Evolutionary conservation across 495 filamentous ascomycete species (phyloP).

Genomic region (Penicillium nucicola): DNA sequence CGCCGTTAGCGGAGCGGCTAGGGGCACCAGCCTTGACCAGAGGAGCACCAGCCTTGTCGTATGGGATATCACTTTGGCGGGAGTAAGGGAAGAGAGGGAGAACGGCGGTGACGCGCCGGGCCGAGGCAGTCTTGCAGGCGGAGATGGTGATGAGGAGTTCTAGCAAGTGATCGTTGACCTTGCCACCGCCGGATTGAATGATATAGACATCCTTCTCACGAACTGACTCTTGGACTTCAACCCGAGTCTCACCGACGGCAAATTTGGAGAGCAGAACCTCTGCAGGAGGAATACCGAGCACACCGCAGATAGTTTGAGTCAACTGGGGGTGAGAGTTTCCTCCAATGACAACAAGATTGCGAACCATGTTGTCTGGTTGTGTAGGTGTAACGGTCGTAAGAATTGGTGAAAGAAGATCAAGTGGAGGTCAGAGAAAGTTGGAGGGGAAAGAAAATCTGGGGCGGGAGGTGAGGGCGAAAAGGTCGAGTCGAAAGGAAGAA

Average conservation of each 20-base stretch:
- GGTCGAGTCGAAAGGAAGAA: slow-evolving; percentile 8
- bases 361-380: slow-evolving; percentile 63
- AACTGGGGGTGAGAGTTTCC: slow-evolving; percentile 90
- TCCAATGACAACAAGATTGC: slow-evolving; percentile 91
- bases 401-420: slow-evolving; percentile 7
- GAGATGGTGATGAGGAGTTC: slow-evolving; percentile 95
- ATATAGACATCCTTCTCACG: slow-evolving; percentile 98
- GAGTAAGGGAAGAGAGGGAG: slow-evolving; percentile 96
- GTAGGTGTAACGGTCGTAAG: slow-evolving; percentile 1
- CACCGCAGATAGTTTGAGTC: slow-evolving; percentile 77
- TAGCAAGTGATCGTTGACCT: slow-evolving; percentile 93
- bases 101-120: slow-evolving; percentile 86
- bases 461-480: slow-evolving; percentile 21
- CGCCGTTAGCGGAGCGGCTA: slow-evolving; percentile 43
- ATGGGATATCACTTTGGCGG: slow-evolving; percentile 90
- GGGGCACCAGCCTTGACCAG: slow-evolving; percentile 63
- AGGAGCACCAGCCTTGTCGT: slow-evolving; percentile 90
- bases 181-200: slow-evolving; percentile 83
- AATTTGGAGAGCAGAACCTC: slow-evolving; percentile 87
- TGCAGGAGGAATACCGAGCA: slow-evolving; percentile 79
- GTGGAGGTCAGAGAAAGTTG: slow-evolving; percentile 15
- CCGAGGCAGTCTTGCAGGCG: slow-evolving; percentile 95
- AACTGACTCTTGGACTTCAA: slow-evolving; percentile 93
- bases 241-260: slow-evolving; percentile 87
- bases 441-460: slow-evolving; percentile 36